These are phyloP conservation scores for Annulohypoxylon bovei DNA, from an alignment of 495 filamentous ascomycete genomes.

Conservation along the genomic window DNA sequence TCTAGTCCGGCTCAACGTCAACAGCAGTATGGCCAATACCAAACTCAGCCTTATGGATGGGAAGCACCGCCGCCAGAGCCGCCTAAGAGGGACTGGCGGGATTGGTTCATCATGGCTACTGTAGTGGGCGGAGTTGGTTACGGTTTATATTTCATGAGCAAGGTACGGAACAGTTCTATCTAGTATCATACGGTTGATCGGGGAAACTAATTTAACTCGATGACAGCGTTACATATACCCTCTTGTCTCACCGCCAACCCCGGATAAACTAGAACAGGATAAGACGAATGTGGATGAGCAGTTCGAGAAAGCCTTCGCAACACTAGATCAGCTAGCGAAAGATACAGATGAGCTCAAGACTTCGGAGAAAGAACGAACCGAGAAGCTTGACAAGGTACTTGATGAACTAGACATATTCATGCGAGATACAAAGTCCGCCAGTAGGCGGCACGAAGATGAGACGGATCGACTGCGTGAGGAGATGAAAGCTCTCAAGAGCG, in stretches of 20 bases:
- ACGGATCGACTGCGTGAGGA: slow-evolving; percentile 86
- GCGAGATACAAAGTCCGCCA: slow-evolving; percentile 78
- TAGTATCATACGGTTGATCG: background rate
- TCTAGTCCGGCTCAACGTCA: slow-evolving; percentile 60
- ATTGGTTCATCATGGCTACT: slow-evolving; percentile 98
- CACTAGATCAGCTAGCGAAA: slow-evolving; percentile 89
- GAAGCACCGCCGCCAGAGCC: slow-evolving; percentile 70
- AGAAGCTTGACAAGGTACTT: slow-evolving; percentile 83
- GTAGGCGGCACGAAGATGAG: slow-evolving; percentile 83
- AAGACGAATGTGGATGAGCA: slow-evolving; percentile 90
- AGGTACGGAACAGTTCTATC: slow-evolving; percentile 59
- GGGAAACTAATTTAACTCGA: slow-evolving; percentile 34
- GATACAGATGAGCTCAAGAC: slow-evolving; percentile 89
- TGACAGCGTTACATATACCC: slow-evolving; percentile 85
- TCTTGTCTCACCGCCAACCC: slow-evolving; percentile 91
- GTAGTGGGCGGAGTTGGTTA: slow-evolving; percentile 87
- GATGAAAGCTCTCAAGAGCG: slow-evolving; percentile 79
- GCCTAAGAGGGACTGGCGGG: slow-evolving; percentile 92
- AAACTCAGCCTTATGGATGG: slow-evolving; percentile 73
- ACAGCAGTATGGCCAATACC: slow-evolving; percentile 74
- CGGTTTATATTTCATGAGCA: slow-evolving; percentile 85
- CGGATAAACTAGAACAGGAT: slow-evolving; percentile 90
- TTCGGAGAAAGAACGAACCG: slow-evolving; percentile 83
- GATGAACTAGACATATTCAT: slow-evolving; percentile 86
- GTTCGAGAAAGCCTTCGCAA: slow-evolving; percentile 87